Evolutionary conservation across 352 stramenopile species (phyloP).

Genomic region (Phytophthora lateralis): DNA sequence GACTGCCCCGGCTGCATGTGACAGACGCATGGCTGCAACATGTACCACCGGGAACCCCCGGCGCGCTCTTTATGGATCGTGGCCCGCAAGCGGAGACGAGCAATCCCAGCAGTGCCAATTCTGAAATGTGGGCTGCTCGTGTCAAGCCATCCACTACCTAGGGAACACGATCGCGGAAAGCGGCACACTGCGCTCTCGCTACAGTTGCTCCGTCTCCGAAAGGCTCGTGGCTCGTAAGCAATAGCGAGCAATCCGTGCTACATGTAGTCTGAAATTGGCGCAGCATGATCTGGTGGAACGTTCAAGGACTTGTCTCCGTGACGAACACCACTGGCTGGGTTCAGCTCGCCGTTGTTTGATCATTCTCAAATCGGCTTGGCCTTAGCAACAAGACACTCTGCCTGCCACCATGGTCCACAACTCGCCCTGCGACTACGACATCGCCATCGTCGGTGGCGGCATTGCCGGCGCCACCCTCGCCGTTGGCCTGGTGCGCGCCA

Average conservation of each 20-base stretch:
- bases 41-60: no score
- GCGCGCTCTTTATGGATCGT: not conserved
- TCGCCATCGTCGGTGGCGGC: conserved; percentile 36
- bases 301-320: conserved; percentile 5
- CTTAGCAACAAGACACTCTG: not conserved
- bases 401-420: conserved; percentile 23
- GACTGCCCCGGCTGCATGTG: conserved; percentile 6
- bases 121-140: not conserved
- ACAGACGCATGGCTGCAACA: no score
- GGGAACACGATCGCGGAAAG: no score
- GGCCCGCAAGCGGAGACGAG: conserved; percentile 11
- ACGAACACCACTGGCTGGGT: conserved; percentile 5
- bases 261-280: not conserved
- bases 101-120: no score
- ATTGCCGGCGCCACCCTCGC: conserved; percentile 38
- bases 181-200: not conserved
- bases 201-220: not conserved
- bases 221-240: conserved; percentile 21
- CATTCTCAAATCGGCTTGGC: conserved; percentile 27
- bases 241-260: conserved; percentile 12
- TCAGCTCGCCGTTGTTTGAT: not conserved
- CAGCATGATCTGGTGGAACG: not conserved
- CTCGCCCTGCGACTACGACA: conserved; percentile 31
- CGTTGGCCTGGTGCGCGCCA: conserved; percentile 27
- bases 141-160: conserved; percentile 6